A percentile compares a stretch with the other conserved stretches of the same genome.
phyloP scores from a whole-genome alignment of 169 alveolate species.

The Plasmodium cynomolgi region DNA sequence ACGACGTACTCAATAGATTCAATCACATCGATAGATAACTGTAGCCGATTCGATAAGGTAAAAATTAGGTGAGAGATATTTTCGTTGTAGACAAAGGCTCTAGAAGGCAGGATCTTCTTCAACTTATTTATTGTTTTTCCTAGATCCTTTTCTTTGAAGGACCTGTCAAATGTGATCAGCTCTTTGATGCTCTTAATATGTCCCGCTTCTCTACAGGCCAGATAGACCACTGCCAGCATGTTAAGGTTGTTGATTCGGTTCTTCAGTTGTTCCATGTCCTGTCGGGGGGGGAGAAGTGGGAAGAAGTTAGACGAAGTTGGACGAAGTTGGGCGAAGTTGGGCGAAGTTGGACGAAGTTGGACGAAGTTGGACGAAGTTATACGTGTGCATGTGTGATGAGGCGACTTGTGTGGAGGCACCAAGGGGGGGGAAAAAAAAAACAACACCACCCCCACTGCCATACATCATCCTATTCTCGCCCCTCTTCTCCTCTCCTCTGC shows the following conservation, averaged over 20 bases:
- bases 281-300: conserved; percentile 20
- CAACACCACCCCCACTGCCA: not conserved
- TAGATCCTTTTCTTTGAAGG: conserved; percentile 87
- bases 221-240: conserved; percentile 88
- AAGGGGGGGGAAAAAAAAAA: not conserved
- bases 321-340: not conserved
- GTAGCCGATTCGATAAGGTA: conserved; percentile 82
- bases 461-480: no score
- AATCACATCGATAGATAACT: conserved; percentile 79
- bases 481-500: no score
- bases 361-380: not conserved
- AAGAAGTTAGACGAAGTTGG: no score
- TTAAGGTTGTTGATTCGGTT: conserved; percentile 79
- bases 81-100: conserved; percentile 85
- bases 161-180: conserved; percentile 85
- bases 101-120: conserved; percentile 86
- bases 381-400: no score
- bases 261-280: conserved; percentile 80
- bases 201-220: conserved; percentile 93
- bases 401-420: not conserved
- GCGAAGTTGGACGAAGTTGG: not conserved
- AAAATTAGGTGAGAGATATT: conserved; percentile 86
- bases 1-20: conserved; percentile 85
- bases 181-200: conserved; percentile 90
- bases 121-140: conserved; percentile 90